Conservation (phyloP, 2,329 filamentous ascomycete species). For the Fusarium chlamydosporum region DNA sequence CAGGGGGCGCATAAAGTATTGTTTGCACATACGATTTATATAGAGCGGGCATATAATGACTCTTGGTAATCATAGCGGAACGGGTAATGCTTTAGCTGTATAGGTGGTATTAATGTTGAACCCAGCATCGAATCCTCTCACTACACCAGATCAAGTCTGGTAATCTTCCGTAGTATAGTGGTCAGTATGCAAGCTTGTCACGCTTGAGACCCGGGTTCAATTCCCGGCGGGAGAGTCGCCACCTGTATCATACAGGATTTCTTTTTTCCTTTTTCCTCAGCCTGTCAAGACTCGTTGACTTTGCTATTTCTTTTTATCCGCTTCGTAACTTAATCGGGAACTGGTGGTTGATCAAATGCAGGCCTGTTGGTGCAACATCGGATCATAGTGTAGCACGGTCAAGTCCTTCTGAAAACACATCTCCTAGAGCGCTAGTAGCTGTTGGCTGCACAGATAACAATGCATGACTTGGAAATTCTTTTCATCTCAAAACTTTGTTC, state of each 20-base stretch:
- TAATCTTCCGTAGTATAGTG: conserved; percentile 24
- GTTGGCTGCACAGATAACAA: no score
- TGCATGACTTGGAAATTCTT: no score
- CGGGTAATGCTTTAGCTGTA: background rate
- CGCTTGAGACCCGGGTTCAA: conserved; percentile 32
- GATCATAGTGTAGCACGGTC: no score
- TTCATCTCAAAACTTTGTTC: no score
- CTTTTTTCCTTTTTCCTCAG: background rate
- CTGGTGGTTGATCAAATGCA: no score
- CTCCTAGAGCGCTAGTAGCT: no score
- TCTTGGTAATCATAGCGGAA: no score
- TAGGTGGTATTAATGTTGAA: rapidly evolving
- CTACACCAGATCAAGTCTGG: conserved; percentile 12
- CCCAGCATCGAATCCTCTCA: background rate
- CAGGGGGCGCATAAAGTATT: rapidly evolving
- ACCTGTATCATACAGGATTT: background rate
- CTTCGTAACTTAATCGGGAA: no score
- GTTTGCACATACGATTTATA: background rate
- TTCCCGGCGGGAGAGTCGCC: conserved; percentile 36
- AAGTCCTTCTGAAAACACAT: no score
- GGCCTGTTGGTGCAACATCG: no score
- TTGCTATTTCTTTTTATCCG: no score
- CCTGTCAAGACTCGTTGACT: no score
- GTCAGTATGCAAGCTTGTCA: conserved; percentile 33
- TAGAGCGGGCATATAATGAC: background rate